Conservation (phyloP, 495 filamentous ascomycete genomes). For the Penicillium goetzii region DNA sequence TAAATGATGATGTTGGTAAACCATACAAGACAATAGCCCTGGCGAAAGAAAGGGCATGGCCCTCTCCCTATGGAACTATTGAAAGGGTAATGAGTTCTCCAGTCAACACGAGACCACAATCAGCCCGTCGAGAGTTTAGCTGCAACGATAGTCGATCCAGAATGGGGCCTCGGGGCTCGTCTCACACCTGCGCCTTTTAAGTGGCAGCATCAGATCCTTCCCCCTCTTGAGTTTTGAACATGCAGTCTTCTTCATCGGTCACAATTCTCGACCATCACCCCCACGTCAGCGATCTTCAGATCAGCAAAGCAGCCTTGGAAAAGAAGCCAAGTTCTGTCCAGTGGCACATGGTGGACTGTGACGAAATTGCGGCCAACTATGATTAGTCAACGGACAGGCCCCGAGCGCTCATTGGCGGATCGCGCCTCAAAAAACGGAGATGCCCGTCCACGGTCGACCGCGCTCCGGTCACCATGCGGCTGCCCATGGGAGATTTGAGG, state of each 20-base stretch:
- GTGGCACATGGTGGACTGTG: slow-evolving; percentile 14
- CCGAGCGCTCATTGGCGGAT: slow-evolving; percentile 14
- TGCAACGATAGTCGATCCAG: background rate
- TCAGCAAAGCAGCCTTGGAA: slow-evolving; percentile 28
- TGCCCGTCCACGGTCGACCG: slow-evolving; percentile 14
- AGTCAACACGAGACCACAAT: background rate
- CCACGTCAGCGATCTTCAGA: slow-evolving; percentile 40
- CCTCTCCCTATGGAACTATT: background rate
- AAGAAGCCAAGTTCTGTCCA: slow-evolving; percentile 15
- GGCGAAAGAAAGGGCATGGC: background rate
- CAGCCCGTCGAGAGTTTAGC: background rate
- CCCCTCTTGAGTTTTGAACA: background rate
- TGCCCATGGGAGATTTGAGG: slow-evolving; percentile 5
- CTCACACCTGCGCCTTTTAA: background rate
- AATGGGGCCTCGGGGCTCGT: background rate
- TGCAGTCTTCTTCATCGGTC: slow-evolving; percentile 1
- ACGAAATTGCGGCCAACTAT: slow-evolving; percentile 29
- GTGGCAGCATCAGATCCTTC: background rate
- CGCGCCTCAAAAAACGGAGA: slow-evolving; percentile 18
- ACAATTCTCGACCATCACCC: slow-evolving; percentile 14
- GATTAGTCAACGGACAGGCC: slow-evolving; percentile 19
- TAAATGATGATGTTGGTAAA: slow-evolving; percentile 12
- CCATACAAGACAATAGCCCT: slow-evolving; percentile 12
- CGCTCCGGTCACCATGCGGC: background rate
- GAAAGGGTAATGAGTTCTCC: background rate